Evolutionary conservation across 306 rosid species (phyloP), one percentile per base, ranked within the genome.

Genomic region (Calophaca sinica): DNA sequence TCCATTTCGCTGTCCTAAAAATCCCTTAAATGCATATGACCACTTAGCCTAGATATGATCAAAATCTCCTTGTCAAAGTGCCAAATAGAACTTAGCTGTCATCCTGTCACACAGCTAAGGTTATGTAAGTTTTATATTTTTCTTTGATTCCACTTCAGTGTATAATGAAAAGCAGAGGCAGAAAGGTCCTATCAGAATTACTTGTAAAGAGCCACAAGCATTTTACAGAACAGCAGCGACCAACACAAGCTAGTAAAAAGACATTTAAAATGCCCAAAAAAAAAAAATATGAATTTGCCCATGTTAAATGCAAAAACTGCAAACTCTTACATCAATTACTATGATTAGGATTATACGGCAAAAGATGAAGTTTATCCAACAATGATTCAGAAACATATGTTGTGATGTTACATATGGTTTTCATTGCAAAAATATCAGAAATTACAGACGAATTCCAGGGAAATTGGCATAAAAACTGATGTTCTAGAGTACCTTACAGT

Each of bases 401-500:
- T n/a, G n/a, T n/a, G n/a, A n/a, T n/a, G n/a, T 28, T 4, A 53
- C 15, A 41, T 41, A 42, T 9, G 4, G 3, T 57, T 10, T 12
- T 51, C 76, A 28, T 44, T 26, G 55, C 39, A 77, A 41, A 59
- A 49, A 14, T 10, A 38, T 68, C 10, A 41, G 8, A 60, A 66
- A 72, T 64, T 80, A 50, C 72, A 11, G 29, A 74, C 32, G 42
- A 62, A 70, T n/a, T 64, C 26, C 26, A 46, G 52, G 44, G 36
- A 77, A 45, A 64, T 52, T 69, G 39, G 33, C 65, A 48, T 45
- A 53, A 70, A 71, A 69, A 73, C 62, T 80, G 44, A 62, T 75
- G 58, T 54, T 72, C 41, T 10, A 29, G 32, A 66, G 54, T 84
- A 94, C 99, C 96, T 94, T 94, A 82, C 96, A 94, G 83, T 94